Conservation (phyloP, 2,329 filamentous ascomycete genomes). For the Byssothecium circinans region DNA sequence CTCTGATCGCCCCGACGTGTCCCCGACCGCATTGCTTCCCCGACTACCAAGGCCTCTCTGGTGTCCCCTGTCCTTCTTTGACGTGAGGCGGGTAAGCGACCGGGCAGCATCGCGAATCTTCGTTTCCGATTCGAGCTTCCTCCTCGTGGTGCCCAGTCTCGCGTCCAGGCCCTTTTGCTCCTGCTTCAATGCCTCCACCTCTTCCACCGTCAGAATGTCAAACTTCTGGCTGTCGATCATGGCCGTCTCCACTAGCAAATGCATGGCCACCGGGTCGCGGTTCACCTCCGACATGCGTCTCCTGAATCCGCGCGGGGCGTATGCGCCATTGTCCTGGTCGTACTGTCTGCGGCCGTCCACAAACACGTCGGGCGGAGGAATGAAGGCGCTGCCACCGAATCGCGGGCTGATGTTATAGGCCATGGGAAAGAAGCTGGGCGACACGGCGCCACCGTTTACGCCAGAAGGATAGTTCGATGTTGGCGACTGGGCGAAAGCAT, state of each 20-base stretch:
- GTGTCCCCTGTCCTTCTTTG: slow-evolving; percentile 53
- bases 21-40: slow-evolving; percentile 47
- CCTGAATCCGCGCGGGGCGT: slow-evolving; percentile 31
- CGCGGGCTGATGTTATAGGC: slow-evolving; percentile 41
- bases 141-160: slow-evolving; percentile 78
- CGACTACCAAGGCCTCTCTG: slow-evolving; percentile 57
- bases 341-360: slow-evolving; percentile 33
- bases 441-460: slow-evolving; percentile 27
- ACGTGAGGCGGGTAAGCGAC: slow-evolving; percentile 81
- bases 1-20: slow-evolving; percentile 60
- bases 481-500: slow-evolving; percentile 22
- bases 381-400: slow-evolving; percentile 41
- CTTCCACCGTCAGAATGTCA: slow-evolving; percentile 84
- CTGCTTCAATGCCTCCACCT: slow-evolving; percentile 89
- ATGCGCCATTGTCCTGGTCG: slow-evolving; percentile 27
- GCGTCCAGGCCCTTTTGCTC: slow-evolving; percentile 71
- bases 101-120: slow-evolving; percentile 93
- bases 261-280: slow-evolving; percentile 73
- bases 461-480: slow-evolving; percentile 43
- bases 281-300: slow-evolving; percentile 37
- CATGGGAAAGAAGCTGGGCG: slow-evolving; percentile 41
- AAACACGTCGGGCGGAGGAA: slow-evolving; percentile 44
- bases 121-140: slow-evolving; percentile 83
- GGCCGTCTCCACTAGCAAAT: slow-evolving; percentile 90
- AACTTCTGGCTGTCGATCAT: slow-evolving; percentile 84